Evolutionary conservation across 805 yeast genomes (phyloP).

Genomic region (Saturnispora quitensis): DNA sequence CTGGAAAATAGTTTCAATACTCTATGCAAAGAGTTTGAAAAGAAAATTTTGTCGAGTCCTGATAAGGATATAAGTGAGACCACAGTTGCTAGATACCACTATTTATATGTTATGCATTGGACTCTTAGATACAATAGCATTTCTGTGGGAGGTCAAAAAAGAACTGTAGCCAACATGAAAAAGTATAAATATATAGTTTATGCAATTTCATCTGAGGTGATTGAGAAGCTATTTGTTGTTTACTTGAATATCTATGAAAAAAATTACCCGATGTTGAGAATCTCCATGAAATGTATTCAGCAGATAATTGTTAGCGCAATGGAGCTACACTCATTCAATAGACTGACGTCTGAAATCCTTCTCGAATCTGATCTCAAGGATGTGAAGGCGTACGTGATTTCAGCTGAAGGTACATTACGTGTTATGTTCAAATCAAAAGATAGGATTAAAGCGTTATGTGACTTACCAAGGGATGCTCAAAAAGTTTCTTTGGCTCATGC

Average conservation of each 20-base stretch:
- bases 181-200: not conserved
- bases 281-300: conserved; percentile 56
- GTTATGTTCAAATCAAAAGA: conserved; percentile 62
- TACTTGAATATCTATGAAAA: conserved; percentile 16
- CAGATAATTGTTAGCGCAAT: conserved; percentile 44
- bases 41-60: conserved; percentile 10
- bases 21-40: conserved; percentile 43
- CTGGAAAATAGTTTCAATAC: conserved; percentile 70
- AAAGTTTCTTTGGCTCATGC: conserved; percentile 57
- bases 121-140: conserved; percentile 57
- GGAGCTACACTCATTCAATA: conserved; percentile 28
- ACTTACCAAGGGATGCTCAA: conserved; percentile 54
- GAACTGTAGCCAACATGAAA: conserved; percentile 15
- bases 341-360: conserved; percentile 31
- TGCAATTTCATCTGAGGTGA: conserved; percentile 5
- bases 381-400: conserved; percentile 22
- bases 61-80: conserved; percentile 25
- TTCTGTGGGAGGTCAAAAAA: conserved; percentile 21
- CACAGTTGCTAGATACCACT: conserved; percentile 31
- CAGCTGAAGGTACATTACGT: conserved; percentile 34
- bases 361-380: conserved; percentile 38
- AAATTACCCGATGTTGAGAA: conserved; percentile 56
- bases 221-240: conserved; percentile 2
- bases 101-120: conserved; percentile 62
- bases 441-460: conserved; percentile 45